A percentile compares a stretch with the other conserved stretches of the same genome.
These are phyloP conservation scores for Candida anutae DNA, from an alignment of 1,139 yeast genomes.

Conservation along the genomic window DNA sequence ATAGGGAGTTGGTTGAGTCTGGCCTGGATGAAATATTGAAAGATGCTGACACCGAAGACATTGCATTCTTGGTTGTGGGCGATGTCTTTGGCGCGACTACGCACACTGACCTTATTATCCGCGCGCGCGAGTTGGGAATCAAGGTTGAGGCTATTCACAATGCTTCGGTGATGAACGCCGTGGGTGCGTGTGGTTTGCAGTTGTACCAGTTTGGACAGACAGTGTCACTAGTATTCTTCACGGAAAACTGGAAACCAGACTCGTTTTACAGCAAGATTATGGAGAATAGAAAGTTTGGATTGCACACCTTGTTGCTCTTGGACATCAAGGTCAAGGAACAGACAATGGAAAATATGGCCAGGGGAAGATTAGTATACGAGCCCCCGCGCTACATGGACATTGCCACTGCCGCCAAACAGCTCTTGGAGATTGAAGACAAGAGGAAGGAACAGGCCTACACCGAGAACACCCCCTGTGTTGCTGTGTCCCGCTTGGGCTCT, in stretches of 20 bases:
- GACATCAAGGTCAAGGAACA: constrained; percentile 97
- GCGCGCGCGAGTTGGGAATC: constrained; percentile 82
- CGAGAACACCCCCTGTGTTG: constrained; percentile 85
- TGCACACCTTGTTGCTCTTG: constrained; percentile 79
- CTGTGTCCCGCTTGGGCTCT: constrained; percentile 85
- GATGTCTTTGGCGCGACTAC: constrained; percentile 98
- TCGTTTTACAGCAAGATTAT: constrained; percentile 82
- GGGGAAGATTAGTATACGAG: constrained; percentile 87
- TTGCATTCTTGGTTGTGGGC: constrained; percentile 93
- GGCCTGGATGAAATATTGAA: constrained; percentile 78
- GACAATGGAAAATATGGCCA: constrained; percentile 86
- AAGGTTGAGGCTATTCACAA: constrained; percentile 81
- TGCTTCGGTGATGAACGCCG: constrained; percentile 97
- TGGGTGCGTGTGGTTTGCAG: constrained; percentile 96
- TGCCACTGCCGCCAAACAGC: constrained; percentile 79
- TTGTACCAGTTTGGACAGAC: constrained; percentile 95
- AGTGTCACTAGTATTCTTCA: constrained; percentile 89
- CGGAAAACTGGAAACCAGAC: constrained; percentile 94
- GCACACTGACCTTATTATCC: constrained; percentile 84
- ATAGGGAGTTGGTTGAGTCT: constrained; percentile 86
- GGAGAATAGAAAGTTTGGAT: constrained; percentile 85
- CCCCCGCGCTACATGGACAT: constrained; percentile 97
- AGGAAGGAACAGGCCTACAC: constrained; percentile 74
- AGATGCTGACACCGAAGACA: constrained; percentile 70
- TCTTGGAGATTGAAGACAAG: constrained; percentile 76